Base-by-base conservation (phyloP, 257 asterid genomes). In the Scutellaria baicalensis region DNA sequence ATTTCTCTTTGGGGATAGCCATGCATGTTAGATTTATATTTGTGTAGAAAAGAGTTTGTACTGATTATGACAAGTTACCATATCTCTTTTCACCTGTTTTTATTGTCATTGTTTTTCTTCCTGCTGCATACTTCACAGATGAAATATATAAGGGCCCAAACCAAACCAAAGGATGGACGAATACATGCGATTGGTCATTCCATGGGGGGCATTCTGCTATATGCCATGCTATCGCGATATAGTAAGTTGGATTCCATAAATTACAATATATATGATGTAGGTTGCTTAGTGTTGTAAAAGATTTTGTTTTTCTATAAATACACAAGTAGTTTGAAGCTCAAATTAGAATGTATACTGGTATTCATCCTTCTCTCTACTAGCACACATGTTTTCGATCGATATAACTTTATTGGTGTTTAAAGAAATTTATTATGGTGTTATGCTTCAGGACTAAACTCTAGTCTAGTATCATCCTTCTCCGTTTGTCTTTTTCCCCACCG, bases 141-240 rank as follows among this genome's bases (percentile, higher is more conserved):
- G 88, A 88, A 88, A 79, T 91, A 94, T 77, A 80, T 94, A 79
- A 86, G 80, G 82, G 75, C 84, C 69, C 91, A 86, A 70, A 75
- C 79, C 78, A 84, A 81, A 77, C 97, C 97, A 12, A 77, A 80
- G 76, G 98, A 94, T 83, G 99, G 96, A 4, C 84, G 83, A 43
- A 73, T 94, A 79, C 91, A 91, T 49, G 95, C 98, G 48, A 83
- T 91, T 71, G 99, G 99, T 72, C 98, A 94, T 80, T 91, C 98
- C 57, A 91, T 91, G 97, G 99, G 99, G 63, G 99, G 99, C 45
- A 94, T 94, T 70, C 76, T 94, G 79, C 83, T 94, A 61, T 94
- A 91, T 78, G 96, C 97, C 69, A 86, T 85, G 97, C 77, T 88
- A 58, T 89, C 98, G 14, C 84, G 84, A 81, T 89, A 75, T 78